Evolutionary conservation across 352 stramenopile species (phyloP).

Genomic region (Phytophthora sp.): DNA sequence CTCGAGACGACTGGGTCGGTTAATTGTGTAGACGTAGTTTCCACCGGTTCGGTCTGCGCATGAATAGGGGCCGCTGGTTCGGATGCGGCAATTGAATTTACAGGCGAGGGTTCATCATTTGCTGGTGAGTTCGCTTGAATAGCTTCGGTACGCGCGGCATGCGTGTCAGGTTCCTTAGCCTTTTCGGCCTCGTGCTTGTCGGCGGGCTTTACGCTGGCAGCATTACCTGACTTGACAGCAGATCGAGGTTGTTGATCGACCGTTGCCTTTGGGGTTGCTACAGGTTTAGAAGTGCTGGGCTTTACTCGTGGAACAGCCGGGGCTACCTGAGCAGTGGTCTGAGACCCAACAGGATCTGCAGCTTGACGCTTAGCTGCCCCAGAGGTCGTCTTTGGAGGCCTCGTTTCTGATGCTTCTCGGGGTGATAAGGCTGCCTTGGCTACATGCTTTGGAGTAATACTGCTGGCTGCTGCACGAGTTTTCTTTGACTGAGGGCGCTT

Average conservation of each 20-base stretch:
- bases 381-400: constrained; percentile 15
- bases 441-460: constrained; percentile 12
- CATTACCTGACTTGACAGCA: constrained; percentile 17
- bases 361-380: constrained; percentile 9
- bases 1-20: neutral
- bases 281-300: constrained; percentile 5
- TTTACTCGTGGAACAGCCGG: constrained; percentile 16
- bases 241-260: constrained; percentile 10
- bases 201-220: neutral
- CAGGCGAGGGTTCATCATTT: neutral
- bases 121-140: neutral
- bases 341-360: neutral
- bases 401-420: constrained; percentile 12
- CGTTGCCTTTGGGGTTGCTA: constrained; percentile 5
- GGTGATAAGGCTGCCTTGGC: constrained; percentile 10
- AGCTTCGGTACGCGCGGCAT: neutral
- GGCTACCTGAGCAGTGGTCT: neutral
- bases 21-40: constrained; percentile 1
- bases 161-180: neutral
- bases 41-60: neutral
- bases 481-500: constrained; percentile 21
- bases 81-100: neutral
- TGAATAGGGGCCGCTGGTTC: neutral
- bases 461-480: constrained; percentile 3
- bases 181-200: constrained; percentile 1